Evolutionary conservation across 176 grass and related monocot species (phyloP).

Genomic region (Hsuehochloa calcarea): DNA sequence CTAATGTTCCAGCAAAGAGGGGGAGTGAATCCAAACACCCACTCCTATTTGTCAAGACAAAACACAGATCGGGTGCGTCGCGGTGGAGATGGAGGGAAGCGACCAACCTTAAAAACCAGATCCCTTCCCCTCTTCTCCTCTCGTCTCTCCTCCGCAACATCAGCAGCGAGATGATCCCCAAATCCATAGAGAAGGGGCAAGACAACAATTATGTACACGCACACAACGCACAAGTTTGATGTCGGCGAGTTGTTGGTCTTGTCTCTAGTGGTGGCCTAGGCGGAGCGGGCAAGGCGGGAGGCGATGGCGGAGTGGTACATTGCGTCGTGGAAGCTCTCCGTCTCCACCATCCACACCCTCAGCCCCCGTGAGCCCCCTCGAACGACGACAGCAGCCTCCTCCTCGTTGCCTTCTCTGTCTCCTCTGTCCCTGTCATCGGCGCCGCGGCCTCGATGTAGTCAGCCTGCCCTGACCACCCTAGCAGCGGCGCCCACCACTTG

Average conservation of each 20-base stretch:
- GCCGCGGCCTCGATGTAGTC: slow-evolving; percentile 56
- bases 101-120: slow-evolving; percentile 19
- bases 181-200: no score
- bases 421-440: not conserved
- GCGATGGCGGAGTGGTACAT: slow-evolving; percentile 99
- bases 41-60: not conserved
- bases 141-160: no score
- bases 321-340: slow-evolving; percentile 66
- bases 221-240: no score
- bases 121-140: not conserved
- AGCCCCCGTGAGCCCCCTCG: slow-evolving; percentile 53
- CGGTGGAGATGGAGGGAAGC: not conserved
- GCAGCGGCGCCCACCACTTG: slow-evolving; percentile 81
- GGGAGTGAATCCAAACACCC: not conserved
- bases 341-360: slow-evolving; percentile 58
- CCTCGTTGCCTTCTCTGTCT: not conserved
- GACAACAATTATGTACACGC: no score
- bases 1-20: not conserved
- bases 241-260: not conserved
- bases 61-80: not conserved
- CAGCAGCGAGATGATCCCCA: no score
- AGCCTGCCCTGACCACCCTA: slow-evolving; percentile 60
- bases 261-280: not conserved
- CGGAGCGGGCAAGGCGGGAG: slow-evolving; percentile 70
- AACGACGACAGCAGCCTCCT: not conserved